Percentiles rank a stretch among this genome's conserved stretches.
These are phyloP conservation scores for Pyrenochaeta sp. DNA, from an alignment of 2,329 filamentous ascomycete genomes.

Conservation along the genomic window DNA sequence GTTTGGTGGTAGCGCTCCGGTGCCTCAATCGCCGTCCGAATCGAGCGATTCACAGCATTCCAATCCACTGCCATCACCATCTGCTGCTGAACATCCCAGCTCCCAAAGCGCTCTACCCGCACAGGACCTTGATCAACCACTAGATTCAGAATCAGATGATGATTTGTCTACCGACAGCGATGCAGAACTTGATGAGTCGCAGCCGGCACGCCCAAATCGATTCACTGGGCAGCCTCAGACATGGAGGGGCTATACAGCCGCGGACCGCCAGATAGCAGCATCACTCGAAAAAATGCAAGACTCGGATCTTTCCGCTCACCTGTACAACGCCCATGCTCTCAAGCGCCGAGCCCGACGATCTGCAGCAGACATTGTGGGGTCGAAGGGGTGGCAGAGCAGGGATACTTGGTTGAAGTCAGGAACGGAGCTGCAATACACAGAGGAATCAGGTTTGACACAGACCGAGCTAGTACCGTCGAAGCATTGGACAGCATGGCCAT, in stretches of 20 bases:
- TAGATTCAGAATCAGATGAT: conserved; percentile 11
- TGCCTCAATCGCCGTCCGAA: conserved; percentile 20
- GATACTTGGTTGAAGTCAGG: conserved; percentile 49
- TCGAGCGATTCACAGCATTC: conserved; percentile 14
- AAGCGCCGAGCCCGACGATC: conserved; percentile 59
- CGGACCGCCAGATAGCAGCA: conserved; percentile 69
- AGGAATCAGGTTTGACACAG: conserved; percentile 36
- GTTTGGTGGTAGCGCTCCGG: conserved; percentile 41
- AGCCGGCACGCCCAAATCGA: conserved; percentile 65
- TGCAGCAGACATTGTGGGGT: conserved; percentile 13
- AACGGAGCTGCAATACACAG: conserved; percentile 36
- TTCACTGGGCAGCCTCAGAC: conserved; percentile 73
- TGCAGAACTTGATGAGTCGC: conserved; percentile 16
- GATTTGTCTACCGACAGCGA: conserved; percentile 20
- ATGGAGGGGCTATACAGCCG: conserved; percentile 70
- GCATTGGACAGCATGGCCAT: conserved; percentile 86
- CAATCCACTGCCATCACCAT: conserved; percentile 11
- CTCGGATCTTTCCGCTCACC: conserved; percentile 75
- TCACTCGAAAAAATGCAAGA: conserved; percentile 71
- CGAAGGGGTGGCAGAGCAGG: conserved; percentile 51
- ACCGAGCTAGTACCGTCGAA: conserved; percentile 58
- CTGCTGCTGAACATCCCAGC: conserved; percentile 4
- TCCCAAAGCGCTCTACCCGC: conserved; percentile 20
- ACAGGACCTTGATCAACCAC: not conserved
- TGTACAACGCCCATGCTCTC: conserved; percentile 80